Evolutionary conservation across 345 rosid species (phyloP), one percentile per base, ranked within the genome.

Genomic region (Salix caprea): DNA sequence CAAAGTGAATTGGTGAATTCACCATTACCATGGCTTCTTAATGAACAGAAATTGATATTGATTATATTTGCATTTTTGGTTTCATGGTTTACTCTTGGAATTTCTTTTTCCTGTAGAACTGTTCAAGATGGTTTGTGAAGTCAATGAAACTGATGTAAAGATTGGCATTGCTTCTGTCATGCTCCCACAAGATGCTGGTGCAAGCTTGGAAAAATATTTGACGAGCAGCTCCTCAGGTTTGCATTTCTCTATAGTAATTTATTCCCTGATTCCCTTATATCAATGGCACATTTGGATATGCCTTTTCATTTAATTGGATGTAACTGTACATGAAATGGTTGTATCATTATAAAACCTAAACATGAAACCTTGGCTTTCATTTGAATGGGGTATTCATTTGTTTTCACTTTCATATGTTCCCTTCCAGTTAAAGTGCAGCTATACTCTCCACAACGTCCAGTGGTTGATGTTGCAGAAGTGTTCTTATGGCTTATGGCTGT

Each of bases 401-500:
- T 67, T 77, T 74, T 60, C 56, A 21, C 69, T 30, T 48, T 26
- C 65, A 70, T 19, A 24, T 69, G 42, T 23, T 13, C 68, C 36
- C 46, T 48, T 78, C 78, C 94, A 96, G 99, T 96, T 86, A 80
- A 84, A 69, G 88, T 96, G 82, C 94, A 90, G 82, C 80, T 93
- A 61, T 96, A 93, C 87, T 93, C 99, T 36, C 99, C 99, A 16
- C 85, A 64, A 75, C 98, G 99, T 56, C 97, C 98, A 24, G 79
- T 86, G 28, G 96, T 96, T 76, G 99, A 96, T 72, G 91, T 93
- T 78, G 98, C 99, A 54, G 99, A 96, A 90, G 97, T 96, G 69
- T 96, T 96, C 79, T 82, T 96, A 30, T 96, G 99, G 99, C 95
- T 96, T 74, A 93, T 96, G 97, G 99, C 99, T 76, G 97, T 92